Evolutionary conservation across 2,329 filamentous ascomycete genomes (phyloP).

Genomic region (Neopestalotiopsis rosae): DNA sequence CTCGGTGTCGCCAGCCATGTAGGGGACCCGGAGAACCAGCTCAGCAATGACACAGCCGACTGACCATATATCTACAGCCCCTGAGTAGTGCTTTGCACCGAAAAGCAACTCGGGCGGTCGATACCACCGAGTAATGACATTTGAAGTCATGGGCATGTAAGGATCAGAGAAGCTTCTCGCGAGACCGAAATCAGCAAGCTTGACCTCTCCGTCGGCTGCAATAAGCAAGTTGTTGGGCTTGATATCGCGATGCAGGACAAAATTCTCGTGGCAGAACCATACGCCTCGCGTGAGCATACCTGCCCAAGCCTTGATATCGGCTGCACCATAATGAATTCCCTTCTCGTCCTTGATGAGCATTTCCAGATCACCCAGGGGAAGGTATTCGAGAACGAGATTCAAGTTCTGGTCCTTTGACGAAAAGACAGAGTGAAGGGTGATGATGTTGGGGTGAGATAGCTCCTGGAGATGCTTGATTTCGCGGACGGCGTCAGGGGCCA

Average conservation of each 20-base stretch:
- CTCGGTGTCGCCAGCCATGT: slow-evolving; percentile 83
- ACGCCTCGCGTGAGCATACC: slow-evolving; percentile 92
- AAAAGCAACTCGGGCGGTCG: slow-evolving; percentile 92
- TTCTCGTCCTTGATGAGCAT: slow-evolving; percentile 88
- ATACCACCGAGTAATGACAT: slow-evolving; percentile 98
- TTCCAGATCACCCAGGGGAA: slow-evolving; percentile 93
- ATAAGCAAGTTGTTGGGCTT: slow-evolving; percentile 99
- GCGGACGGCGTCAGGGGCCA: slow-evolving; percentile 92
- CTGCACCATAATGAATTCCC: slow-evolving; percentile 78
- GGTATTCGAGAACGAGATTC: slow-evolving; percentile 91
- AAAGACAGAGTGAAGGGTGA: slow-evolving; percentile 90
- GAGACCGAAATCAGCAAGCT: slow-evolving; percentile 96
- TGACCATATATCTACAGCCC: slow-evolving; percentile 92
- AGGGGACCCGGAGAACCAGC: slow-evolving; percentile 81
- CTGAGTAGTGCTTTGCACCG: slow-evolving; percentile 86
- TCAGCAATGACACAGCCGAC: slow-evolving; percentile 94
- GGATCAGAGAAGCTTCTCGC: slow-evolving; percentile 90
- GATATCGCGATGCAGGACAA: slow-evolving; percentile 94
- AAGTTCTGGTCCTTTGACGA: slow-evolving; percentile 96
- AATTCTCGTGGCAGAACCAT: slow-evolving; percentile 97
- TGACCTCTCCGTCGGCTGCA: slow-evolving; percentile 89
- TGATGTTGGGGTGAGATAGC: slow-evolving; percentile 93
- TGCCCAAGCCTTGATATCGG: slow-evolving; percentile 98
- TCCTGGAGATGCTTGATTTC: slow-evolving; percentile 97
- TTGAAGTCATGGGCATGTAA: slow-evolving; percentile 85